These are phyloP conservation scores for Syncephalis plumigaleata DNA, from an alignment of 371 early-diverging fungal species.

Conservation along the genomic window DNA sequence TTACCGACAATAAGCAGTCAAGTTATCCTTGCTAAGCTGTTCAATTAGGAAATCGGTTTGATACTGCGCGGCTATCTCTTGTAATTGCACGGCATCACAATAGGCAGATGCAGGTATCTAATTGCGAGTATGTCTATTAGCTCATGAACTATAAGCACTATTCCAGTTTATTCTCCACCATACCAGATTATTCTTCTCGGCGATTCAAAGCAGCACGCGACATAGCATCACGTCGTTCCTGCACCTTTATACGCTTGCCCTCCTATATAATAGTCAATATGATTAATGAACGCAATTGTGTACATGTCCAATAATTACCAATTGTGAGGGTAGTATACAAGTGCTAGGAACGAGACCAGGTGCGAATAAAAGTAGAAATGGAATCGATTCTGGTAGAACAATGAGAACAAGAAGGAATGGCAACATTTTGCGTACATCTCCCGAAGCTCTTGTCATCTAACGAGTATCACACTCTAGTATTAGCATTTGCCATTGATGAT, in stretches of 20 bases:
- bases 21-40: not conserved
- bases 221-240: slow-evolving; percentile 29
- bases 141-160: too few relatives aligned
- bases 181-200: slow-evolving; percentile 15
- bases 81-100: not conserved
- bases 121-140: too few relatives aligned
- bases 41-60: not conserved
- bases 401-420: slow-evolving; percentile 35
- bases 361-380: slow-evolving; percentile 32
- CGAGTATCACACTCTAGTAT: not conserved
- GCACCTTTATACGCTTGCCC: slow-evolving; percentile 32
- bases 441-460: slow-evolving; percentile 25
- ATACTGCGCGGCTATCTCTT: not conserved
- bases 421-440: slow-evolving; percentile 31
- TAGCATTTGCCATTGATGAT: not conserved
- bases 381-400: slow-evolving; percentile 43
- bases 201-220: slow-evolving; percentile 9
- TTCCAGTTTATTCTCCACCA: too few relatives aligned
- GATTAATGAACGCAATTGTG: not conserved
- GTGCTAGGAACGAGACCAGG: slow-evolving; percentile 43
- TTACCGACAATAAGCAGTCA: slow-evolving; percentile 2
- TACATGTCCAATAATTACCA: slow-evolving; percentile 17
- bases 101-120: not conserved
- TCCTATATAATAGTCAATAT: slow-evolving; percentile 12
- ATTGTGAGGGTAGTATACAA: slow-evolving; percentile 29